phyloP scores from a whole-genome alignment of 1,139 yeast genomes.

The Suhomyces anneliseae region DNA sequence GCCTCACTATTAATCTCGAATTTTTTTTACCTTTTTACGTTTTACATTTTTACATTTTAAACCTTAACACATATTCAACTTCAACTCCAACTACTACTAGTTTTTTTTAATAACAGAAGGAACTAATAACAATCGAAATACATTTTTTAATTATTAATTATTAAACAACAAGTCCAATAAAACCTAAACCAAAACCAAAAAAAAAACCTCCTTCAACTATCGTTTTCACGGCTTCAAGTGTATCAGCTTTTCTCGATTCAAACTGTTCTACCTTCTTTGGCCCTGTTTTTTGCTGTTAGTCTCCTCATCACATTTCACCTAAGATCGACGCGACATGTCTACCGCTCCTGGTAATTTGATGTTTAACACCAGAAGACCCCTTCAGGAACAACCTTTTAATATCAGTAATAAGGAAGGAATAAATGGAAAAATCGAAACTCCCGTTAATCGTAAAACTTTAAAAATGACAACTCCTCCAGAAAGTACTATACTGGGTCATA shows the following conservation, averaged over 20 bases:
- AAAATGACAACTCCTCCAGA: conserved; percentile 43
- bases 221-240: not conserved
- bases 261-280: not conserved
- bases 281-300: not conserved
- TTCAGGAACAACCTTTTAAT: conserved; percentile 17
- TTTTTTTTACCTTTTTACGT: not conserved
- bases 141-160: no score
- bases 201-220: no score
- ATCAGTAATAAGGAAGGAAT: conserved; percentile 5
- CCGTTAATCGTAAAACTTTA: conserved; percentile 16
- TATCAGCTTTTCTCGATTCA: not conserved
- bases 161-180: no score
- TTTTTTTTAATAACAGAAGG: no score
- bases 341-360: conserved; percentile 12
- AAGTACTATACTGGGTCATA: conserved; percentile 13
- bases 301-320: not conserved
- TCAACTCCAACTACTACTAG: no score
- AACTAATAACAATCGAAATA: no score
- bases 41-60: not conserved
- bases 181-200: no score
- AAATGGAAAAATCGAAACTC: conserved; percentile 18
- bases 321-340: conserved; percentile 4
- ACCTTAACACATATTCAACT: not conserved
- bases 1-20: not conserved
- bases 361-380: conserved; percentile 17